These are phyloP conservation scores for Batkoa obscura DNA, from an alignment of 371 early-diverging fungal genomes.

Conservation along the genomic window DNA sequence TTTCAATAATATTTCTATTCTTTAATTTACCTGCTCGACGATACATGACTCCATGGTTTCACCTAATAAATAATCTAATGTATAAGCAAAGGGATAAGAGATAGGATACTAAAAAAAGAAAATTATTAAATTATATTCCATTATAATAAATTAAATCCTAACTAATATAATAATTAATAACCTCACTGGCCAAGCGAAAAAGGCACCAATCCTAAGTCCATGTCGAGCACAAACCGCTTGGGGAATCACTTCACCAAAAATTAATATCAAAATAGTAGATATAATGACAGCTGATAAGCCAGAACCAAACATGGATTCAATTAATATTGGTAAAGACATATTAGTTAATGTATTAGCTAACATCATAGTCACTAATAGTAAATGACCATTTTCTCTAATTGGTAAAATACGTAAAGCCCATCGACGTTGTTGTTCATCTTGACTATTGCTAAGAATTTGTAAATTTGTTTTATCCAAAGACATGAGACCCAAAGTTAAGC, in stretches of 20 bases:
- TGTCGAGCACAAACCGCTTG: slow-evolving; percentile 33
- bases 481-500: slow-evolving; percentile 64
- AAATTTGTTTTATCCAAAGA: slow-evolving; percentile 46
- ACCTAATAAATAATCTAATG: slow-evolving; percentile 60
- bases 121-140: too few relatives aligned
- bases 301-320: slow-evolving; percentile 49
- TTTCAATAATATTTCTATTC: too few relatives aligned
- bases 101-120: slow-evolving; percentile 38
- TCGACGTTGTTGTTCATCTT: slow-evolving; percentile 28
- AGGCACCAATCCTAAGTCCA: slow-evolving; percentile 66
- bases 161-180: too few relatives aligned
- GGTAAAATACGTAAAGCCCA: slow-evolving; percentile 46
- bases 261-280: slow-evolving; percentile 72
- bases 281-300: slow-evolving; percentile 70
- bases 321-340: slow-evolving; percentile 78
- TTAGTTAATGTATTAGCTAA: slow-evolving; percentile 83
- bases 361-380: slow-evolving; percentile 66
- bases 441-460: slow-evolving; percentile 44
- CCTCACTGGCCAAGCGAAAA: slow-evolving; percentile 22
- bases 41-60: slow-evolving; percentile 63
- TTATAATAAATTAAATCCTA: slow-evolving; percentile 4
- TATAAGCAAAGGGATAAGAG: slow-evolving; percentile 57
- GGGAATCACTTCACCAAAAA: slow-evolving; percentile 82
- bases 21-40: slow-evolving; percentile 22
- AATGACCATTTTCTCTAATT: slow-evolving; percentile 44